Base-by-base conservation (phyloP, 306 rosid genomes). In the Vigna radiata region DNA sequence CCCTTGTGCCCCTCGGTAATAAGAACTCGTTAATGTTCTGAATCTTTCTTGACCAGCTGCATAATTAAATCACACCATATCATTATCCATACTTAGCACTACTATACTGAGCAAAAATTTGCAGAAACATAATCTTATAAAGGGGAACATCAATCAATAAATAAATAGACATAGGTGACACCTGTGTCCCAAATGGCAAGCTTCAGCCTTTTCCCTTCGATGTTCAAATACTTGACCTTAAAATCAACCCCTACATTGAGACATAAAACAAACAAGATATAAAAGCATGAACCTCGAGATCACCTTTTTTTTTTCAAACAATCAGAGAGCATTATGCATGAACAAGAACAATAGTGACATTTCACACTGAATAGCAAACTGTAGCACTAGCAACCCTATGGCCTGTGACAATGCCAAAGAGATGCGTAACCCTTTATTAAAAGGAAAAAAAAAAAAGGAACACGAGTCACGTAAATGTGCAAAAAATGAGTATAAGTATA, bases 11-110 rank as follows among this genome's bases (percentile, higher is more conserved):
- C 98, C 98, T 77, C 97, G 85, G 85, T 94, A 94, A 76, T 94
- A 94, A 59, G 98, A 94, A 82, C 98, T 90, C n/a, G 97, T 94
- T 81, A 94, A 72, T 68, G 98, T 94, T 80, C 98, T 87, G 84
- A 94, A 94, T 85, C 98, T 85, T 88, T 94, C 97, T 82, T 94
- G 98, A 77, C 98, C 97, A 86, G 98, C 98, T 94, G 91, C 83
- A 82, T 70, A 60, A 70, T 83, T 18, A 73, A 10, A 81, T 25
- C 66, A 67, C 37, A 60, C 13, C 16, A 74, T 29, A 73, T 41
- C 46, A 41, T 41, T 41, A 8, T 73, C 75, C 0, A 72, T 68
- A 73, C 37, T 25, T 43, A 66, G 33, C 43, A 54, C 19, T 9
- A 60, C 50, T 31, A 62, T 43, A 41, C 46, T 55, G 16, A 29